phyloP scores from a whole-genome alignment of 768 basidiomycete species.

The Hebeloma cylindrosporum region DNA sequence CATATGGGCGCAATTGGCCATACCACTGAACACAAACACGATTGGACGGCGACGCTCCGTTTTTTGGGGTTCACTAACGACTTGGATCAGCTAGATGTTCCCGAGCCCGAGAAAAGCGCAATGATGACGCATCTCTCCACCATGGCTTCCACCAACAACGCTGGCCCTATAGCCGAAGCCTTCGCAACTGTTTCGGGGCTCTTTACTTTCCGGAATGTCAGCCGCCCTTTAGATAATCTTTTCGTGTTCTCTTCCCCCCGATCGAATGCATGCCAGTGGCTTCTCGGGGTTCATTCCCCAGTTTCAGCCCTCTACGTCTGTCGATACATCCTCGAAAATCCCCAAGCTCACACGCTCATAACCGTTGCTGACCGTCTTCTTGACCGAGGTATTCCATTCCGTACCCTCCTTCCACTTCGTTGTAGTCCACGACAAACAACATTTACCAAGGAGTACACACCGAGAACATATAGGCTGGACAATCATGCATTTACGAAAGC shows the following conservation, averaged over 20 bases:
- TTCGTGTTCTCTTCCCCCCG: slow-evolving; percentile 7
- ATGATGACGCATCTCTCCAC: no score
- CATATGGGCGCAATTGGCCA: no score
- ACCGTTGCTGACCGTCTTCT: slow-evolving; percentile 8
- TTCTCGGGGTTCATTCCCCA: slow-evolving; percentile 6
- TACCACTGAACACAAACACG: no score
- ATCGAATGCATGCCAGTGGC: not conserved
- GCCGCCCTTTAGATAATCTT: slow-evolving; percentile 3
- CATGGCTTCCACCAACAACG: slow-evolving; percentile 1
- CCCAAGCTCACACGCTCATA: not conserved
- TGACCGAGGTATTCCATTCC: not conserved
- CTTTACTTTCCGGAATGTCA: slow-evolving; percentile 1
- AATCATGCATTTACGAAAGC: not conserved
- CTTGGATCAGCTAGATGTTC: no score
- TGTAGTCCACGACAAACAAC: not conserved
- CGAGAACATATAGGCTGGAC: slow-evolving; percentile 1
- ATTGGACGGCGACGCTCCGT: no score
- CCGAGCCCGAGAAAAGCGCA: no score
- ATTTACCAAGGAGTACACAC: not conserved
- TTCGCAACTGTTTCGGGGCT: not conserved
- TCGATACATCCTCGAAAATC: slow-evolving; percentile 6
- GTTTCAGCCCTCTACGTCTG: slow-evolving; percentile 9
- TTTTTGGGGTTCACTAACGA: no score
- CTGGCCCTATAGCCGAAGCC: not conserved
- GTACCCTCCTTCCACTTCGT: slow-evolving; percentile 2